Evolutionary conservation across 305 asterid species (phyloP).

Genomic region (Solanum chacoense): DNA sequence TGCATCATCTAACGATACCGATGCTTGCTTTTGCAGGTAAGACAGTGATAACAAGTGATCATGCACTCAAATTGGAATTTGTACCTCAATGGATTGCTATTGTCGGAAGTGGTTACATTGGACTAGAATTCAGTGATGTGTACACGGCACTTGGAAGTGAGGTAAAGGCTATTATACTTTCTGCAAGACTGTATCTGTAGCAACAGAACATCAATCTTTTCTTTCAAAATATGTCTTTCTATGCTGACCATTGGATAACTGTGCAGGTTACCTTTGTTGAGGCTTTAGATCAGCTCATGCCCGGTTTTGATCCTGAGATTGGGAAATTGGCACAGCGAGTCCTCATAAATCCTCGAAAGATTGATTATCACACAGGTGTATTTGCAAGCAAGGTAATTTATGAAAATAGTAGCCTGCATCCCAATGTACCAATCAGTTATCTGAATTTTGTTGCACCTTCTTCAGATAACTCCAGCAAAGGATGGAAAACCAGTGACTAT

Average conservation of each 20-base stretch:
- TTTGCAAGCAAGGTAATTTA: constrained; percentile 86
- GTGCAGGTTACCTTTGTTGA: constrained; percentile 81
- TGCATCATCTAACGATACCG: neutral
- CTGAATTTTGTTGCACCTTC: constrained; percentile 3
- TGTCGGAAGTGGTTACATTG: constrained; percentile 96
- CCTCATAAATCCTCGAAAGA: constrained; percentile 88
- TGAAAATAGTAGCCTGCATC: neutral
- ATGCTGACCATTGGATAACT: constrained; percentile 25
- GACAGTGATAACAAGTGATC: constrained; percentile 91
- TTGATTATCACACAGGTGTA: constrained; percentile 80
- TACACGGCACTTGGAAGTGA: constrained; percentile 98
- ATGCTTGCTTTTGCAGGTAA: constrained; percentile 46
- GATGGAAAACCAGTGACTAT: constrained; percentile 90
- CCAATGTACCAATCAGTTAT: neutral
- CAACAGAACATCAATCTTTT: neutral
- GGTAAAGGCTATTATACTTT: constrained; percentile 30
- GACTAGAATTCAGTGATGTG: constrained; percentile 96
- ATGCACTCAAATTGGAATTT: constrained; percentile 82
- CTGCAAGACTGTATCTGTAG: neutral
- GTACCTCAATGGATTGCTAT: constrained; percentile 96
- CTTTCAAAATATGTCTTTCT: constrained; percentile 3
- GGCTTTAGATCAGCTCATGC: constrained; percentile 96
- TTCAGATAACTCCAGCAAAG: constrained; percentile 84
- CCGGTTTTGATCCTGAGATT: constrained; percentile 95
- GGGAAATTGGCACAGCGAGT: constrained; percentile 89